Evolutionary conservation across 345 rosid genomes (phyloP).

Genomic region (Brassica cretica): DNA sequence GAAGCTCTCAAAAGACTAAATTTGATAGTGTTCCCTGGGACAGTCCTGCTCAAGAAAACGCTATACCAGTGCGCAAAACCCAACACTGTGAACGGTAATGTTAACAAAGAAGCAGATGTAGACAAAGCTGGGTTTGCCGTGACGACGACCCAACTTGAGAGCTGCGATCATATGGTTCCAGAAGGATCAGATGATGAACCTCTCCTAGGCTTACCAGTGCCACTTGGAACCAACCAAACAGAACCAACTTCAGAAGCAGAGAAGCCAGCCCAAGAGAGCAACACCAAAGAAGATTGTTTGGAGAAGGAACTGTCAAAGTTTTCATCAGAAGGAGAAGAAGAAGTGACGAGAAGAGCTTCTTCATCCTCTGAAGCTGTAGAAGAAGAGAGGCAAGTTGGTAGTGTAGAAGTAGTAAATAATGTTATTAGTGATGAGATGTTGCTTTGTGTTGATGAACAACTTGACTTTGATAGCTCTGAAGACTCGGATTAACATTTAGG

Average conservation of each 20-base stretch:
- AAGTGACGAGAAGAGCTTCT: constrained; percentile 5
- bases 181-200: constrained; percentile 27
- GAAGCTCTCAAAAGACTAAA: constrained; percentile 57
- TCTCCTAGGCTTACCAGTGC: constrained; percentile 25
- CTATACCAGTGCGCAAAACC: constrained; percentile 39
- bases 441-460: constrained; percentile 46
- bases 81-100: constrained; percentile 45
- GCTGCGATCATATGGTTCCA: constrained; percentile 36
- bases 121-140: constrained; percentile 15
- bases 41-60: constrained; percentile 64
- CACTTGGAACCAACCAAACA: constrained; percentile 20
- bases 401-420: constrained; percentile 36
- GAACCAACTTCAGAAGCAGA: constrained; percentile 20
- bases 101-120: constrained; percentile 25
- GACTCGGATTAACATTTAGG: constrained; percentile 22
- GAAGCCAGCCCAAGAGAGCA: constrained; percentile 11
- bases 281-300: constrained; percentile 26
- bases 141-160: constrained; percentile 12
- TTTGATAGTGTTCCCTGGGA: constrained; percentile 88
- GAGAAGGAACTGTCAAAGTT: constrained; percentile 49
- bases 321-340: constrained; percentile 38
- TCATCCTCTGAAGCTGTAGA: constrained; percentile 23
- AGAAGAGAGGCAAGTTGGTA: constrained; percentile 30
- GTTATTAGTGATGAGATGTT: constrained; percentile 41
- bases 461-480: constrained; percentile 34